Base-by-base conservation (phyloP, 2,329 filamentous ascomycete genomes). In the Tolypocladium paradoxum region DNA sequence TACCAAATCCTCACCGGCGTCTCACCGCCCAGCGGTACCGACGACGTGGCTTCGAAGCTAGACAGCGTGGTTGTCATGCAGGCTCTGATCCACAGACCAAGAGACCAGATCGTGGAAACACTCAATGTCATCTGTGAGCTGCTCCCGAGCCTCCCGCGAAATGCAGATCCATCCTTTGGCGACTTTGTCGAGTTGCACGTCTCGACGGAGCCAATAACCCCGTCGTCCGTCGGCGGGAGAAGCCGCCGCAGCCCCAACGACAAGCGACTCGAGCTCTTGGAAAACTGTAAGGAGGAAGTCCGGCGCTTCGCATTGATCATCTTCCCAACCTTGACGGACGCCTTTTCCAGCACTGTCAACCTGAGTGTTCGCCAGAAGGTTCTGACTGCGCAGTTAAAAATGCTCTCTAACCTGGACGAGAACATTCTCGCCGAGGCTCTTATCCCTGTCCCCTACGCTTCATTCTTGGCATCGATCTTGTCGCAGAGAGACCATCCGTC, bases 41-140 rank as follows among this genome's bases (percentile, higher is more conserved):
- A 90, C 36, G 85, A 92, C 66, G 81, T 90, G 54, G 87, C 84
- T 33, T 86, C 82, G 37, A 96, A 95, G 70, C 86, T 97, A 58
- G 92, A 97, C 69, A 96, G 90, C 64, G 92, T 97, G 53, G 82
- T 99, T 47, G 93, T 99, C 63, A 99, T 99, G 95, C 93, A 99
- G 72, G 90, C 95, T 37, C 77, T 99, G 57, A 96, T 99, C 51
- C 93, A 97, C 65, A 85, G 92, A 40, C 93, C 93, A 7, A 85
- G 91, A 53, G 95, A 99, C 60, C 93, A 99, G 70, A 88, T 99
- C 20, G 93, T 92, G 61, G 93, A 99, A 73, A 96, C 95, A 1
- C 79, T 99, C 57, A 97, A 97, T 66, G 90, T 99, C 58, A 90
- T 99, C 58, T 96, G 93, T 73, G 93, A 99, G 71, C 76, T 99